phyloP scores from a whole-genome alignment of 352 stramenopile genomes.

The Phytophthora uliginosa region DNA sequence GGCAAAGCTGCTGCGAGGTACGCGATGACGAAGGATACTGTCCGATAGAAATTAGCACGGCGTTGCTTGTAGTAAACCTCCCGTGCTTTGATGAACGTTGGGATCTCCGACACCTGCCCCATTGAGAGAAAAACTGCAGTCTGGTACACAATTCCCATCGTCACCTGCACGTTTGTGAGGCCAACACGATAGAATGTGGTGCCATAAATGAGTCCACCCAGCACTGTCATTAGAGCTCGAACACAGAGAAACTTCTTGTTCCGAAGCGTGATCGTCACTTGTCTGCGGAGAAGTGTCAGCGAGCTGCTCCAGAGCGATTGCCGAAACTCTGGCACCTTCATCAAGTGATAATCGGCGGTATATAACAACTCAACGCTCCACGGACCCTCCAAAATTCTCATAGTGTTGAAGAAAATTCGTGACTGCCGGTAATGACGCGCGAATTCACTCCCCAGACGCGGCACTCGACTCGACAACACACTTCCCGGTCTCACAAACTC shows the following conservation, averaged over 20 bases:
- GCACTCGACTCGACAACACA: not conserved
- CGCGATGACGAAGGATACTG: not conserved
- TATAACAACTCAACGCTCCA: not conserved
- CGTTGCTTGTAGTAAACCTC: not conserved
- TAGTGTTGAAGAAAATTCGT: constrained; percentile 16
- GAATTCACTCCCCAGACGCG: constrained; percentile 41
- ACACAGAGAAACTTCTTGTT: not conserved
- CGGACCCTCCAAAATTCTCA: not conserved
- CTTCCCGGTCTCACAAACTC: not conserved
- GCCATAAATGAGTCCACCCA: not conserved
- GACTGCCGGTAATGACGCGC: constrained; percentile 48
- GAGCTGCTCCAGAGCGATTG: constrained; percentile 30
- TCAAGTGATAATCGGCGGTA: not conserved
- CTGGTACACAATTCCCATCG: not conserved
- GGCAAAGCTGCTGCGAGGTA: not conserved
- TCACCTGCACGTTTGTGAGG: not conserved
- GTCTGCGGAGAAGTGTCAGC: constrained; percentile 46
- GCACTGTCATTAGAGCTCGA: not conserved
- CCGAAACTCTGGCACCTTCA: not conserved
- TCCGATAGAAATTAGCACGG: not conserved
- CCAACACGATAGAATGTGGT: not conserved
- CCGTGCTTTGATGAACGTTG: not conserved
- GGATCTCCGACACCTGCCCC: not conserved
- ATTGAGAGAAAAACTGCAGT: not conserved
- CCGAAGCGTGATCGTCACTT: constrained; percentile 34